A percentile compares a stretch with the other conserved stretches of the same genome.
Evolutionary conservation across 306 rosid genomes (phyloP).

Genomic region (Fragaria nilgerrensis): DNA sequence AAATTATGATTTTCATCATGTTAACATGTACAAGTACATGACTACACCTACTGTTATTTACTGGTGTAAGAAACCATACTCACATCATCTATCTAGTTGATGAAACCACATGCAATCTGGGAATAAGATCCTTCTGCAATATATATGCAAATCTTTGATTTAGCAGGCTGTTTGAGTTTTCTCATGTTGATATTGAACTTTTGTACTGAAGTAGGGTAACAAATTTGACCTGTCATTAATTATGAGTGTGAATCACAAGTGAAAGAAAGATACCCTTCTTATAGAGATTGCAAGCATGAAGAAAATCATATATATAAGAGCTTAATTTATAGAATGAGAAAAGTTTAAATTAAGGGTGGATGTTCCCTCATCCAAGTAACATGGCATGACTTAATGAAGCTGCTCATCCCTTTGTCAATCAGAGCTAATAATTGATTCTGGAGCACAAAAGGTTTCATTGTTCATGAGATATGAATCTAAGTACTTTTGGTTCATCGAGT

Average conservation of each 20-base stretch:
- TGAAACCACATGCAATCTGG: not conserved
- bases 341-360: not conserved
- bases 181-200: not conserved
- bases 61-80: not conserved
- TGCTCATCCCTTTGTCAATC: not conserved
- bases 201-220: not conserved
- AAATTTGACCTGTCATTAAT: not conserved
- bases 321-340: conserved; percentile 1
- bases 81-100: not conserved
- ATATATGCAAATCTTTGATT: not conserved
- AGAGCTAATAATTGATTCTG: not conserved
- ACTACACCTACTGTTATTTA: not conserved
- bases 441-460: not conserved
- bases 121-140: not conserved
- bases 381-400: conserved; percentile 9
- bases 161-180: too few relatives aligned
- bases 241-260: not conserved
- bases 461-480: not conserved
- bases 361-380: conserved; percentile 5
- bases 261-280: not conserved
- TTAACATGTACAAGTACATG: not conserved
- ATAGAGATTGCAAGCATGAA: not conserved
- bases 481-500: not conserved
- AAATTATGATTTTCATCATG: not conserved
- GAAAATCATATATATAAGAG: not conserved